A percentile compares a stretch with the other conserved stretches of the same genome.
Conservation (phyloP, 768 basidiomycete species). For the Pisolithus orientalis region DNA sequence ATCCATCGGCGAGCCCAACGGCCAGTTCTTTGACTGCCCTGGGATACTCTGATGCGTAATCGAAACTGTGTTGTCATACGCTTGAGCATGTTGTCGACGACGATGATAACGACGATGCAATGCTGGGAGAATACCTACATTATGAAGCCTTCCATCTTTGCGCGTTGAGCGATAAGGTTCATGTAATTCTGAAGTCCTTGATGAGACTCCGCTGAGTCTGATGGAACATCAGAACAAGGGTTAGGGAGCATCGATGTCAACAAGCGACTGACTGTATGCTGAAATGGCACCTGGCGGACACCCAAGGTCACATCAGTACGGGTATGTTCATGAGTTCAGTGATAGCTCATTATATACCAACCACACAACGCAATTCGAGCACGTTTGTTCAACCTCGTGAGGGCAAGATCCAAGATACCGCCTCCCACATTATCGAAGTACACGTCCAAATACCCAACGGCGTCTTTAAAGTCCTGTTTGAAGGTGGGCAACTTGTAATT, state of each 20-base stretch:
- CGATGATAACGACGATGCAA: not conserved
- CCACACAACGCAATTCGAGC: slow-evolving; percentile 83
- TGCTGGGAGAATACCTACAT: slow-evolving; percentile 40
- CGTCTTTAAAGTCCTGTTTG: slow-evolving; percentile 59
- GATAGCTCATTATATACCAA: slow-evolving; percentile 26
- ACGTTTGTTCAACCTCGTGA: slow-evolving; percentile 67
- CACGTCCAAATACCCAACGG: slow-evolving; percentile 73
- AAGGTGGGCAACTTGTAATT: slow-evolving; percentile 85
- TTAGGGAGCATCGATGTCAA: not conserved
- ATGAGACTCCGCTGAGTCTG: slow-evolving; percentile 54
- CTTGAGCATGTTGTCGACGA: slow-evolving; percentile 1
- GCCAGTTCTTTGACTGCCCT: slow-evolving; percentile 54
- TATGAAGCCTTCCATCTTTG: slow-evolving; percentile 79
- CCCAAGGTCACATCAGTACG: not conserved
- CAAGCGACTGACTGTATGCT: slow-evolving; percentile 55
- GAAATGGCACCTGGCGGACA: slow-evolving; percentile 67
- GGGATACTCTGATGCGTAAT: slow-evolving; percentile 60
- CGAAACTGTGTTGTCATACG: slow-evolving; percentile 44
- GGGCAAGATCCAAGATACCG: slow-evolving; percentile 73
- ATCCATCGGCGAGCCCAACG: slow-evolving; percentile 53
- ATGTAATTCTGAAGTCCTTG: slow-evolving; percentile 58
- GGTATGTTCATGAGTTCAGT: not conserved
- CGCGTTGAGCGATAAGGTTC: slow-evolving; percentile 69
- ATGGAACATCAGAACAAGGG: not conserved
- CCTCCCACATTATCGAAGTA: slow-evolving; percentile 82